Evolutionary conservation across 768 basidiomycete species (phyloP).

Genomic region (Serendipita sp.): DNA sequence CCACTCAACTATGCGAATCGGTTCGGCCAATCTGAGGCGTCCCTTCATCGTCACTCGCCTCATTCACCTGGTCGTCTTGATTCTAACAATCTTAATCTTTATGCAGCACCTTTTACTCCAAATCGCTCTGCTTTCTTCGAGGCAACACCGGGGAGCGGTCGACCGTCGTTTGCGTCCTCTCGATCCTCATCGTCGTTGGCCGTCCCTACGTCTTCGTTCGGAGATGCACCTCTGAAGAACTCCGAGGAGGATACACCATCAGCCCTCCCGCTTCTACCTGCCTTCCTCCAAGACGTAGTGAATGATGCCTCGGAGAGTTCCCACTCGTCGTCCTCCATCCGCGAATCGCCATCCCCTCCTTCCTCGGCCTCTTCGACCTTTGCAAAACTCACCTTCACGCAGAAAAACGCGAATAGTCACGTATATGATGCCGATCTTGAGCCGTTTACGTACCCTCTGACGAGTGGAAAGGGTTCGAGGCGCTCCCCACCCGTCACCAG

Average conservation of each 20-base stretch:
- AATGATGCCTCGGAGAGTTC: background rate
- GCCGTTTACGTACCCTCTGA: background rate
- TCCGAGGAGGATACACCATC: background rate
- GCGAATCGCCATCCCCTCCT: background rate
- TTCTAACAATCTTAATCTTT: background rate
- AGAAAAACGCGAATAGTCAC: background rate
- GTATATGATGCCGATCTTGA: background rate
- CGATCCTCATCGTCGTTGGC: background rate
- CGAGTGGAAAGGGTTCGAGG: background rate
- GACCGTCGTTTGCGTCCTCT: background rate
- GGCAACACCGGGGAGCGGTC: background rate
- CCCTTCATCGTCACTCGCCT: background rate
- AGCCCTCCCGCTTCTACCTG: background rate
- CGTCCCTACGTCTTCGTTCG: background rate
- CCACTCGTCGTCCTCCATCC: background rate
- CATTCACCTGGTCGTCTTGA: background rate
- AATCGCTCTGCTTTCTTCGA: background rate
- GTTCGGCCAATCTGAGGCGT: background rate
- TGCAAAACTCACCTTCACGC: background rate
- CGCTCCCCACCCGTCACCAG: background rate
- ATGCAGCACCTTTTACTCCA: background rate
- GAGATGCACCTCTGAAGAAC: background rate
- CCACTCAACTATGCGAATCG: background rate
- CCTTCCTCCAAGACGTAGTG: slow-evolving; percentile 3
- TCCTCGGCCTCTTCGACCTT: background rate